A percentile compares a stretch with the other conserved stretches of the same genome.
Conservation (phyloP, 345 rosid genomes). For the Acer saccharum region DNA sequence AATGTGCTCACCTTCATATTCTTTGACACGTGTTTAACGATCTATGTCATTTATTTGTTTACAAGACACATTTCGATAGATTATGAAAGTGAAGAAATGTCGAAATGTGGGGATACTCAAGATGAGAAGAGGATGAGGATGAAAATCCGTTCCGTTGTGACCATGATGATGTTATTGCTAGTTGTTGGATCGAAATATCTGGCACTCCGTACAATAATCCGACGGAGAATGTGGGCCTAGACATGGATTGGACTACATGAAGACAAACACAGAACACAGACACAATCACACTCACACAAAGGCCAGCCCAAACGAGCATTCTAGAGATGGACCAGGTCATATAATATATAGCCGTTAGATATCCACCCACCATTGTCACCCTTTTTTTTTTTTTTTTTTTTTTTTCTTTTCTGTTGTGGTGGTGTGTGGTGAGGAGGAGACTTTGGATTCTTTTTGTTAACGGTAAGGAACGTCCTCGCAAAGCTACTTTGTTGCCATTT, state of each 20-base stretch:
- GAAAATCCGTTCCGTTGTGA: no score
- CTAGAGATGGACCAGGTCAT: neutral
- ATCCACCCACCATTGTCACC: slow-evolving; percentile 8
- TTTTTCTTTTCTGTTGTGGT: no score
- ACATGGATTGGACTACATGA: neutral
- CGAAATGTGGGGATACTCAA: no score
- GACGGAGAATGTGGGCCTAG: neutral
- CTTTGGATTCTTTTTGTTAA: slow-evolving; percentile 60
- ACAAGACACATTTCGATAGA: no score
- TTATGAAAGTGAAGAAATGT: no score
- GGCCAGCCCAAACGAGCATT: slow-evolving; percentile 4
- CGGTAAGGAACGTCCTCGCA: slow-evolving; percentile 58
- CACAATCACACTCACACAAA: neutral
- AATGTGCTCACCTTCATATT: no score
- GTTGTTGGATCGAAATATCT: neutral
- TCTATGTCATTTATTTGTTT: no score
- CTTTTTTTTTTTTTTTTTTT: no score
- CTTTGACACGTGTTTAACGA: no score
- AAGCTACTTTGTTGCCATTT: slow-evolving; percentile 24
- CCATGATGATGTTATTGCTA: no score
- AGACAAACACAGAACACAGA: neutral
- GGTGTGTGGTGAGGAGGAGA: slow-evolving; percentile 7
- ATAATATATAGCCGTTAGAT: slow-evolving; percentile 40
- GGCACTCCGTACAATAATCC: neutral
- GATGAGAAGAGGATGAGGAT: no score